Evolutionary conservation across 257 asterid species (phyloP), one percentile per base, ranked within the genome.

Genomic region (Rehmannia glutinosa): DNA sequence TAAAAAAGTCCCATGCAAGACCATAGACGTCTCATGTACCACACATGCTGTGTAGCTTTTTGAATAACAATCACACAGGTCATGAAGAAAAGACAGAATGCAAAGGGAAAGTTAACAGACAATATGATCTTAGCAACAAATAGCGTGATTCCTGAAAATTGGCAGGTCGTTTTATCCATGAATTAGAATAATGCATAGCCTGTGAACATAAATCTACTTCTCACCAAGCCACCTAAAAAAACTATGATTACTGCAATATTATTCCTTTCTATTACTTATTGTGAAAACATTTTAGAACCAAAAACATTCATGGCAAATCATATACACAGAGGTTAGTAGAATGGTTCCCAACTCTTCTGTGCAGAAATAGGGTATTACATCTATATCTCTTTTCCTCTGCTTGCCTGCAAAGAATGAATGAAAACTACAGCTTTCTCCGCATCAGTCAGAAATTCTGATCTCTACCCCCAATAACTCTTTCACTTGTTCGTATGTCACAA

Each of bases 401-500:
- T 74, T 46, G 83, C 74, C 83, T 67, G 71, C 83, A 77, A 85
- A 81, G 63, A 49, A 60, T 13, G 68, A 70, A 67, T 52, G 68
- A 54, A 59, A 49, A 49, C 25, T 19, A n/a, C 53, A 54, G 74
- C 69, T 73, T 68, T 49, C 71, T 57, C 73, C 20, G 32, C 69
- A 64, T 92, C 85, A 92, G 73, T 92, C 96, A 27, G 96, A 86
- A 68, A 90, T 92, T 67, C 89, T 84, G 74, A 90, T 80, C 77
- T 92, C 95, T 50, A 90, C 95, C n/a, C 97, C 95, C 45, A 92
- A 78, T 9, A 86, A 64, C 75, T 79, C 91, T 78, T 86, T 91
- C 84, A 91, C 93, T 86, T 91, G 97, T 78, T 91, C 97, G 51
- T 91, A 88, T 38, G 97, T 81, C 78, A 91, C 97, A 38, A 91